phyloP scores from a whole-genome alignment of 192 early-diverging fungal genomes.

The Backusella liffmaniae region DNA sequence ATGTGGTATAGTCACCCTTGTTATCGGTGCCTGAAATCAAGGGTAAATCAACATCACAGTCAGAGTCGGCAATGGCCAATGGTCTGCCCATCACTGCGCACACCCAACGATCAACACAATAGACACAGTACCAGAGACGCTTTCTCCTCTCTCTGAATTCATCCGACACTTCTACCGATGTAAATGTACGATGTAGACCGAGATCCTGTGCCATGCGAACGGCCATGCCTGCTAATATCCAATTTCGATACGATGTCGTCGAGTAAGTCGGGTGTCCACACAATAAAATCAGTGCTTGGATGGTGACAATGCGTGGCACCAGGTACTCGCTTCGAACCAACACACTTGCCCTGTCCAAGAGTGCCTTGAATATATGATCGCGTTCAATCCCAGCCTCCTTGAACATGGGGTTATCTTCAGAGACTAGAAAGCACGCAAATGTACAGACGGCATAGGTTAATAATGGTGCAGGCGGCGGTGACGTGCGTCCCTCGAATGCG shows the following conservation, averaged over 20 bases:
- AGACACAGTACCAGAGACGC: conserved; percentile 74
- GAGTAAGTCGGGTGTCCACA: conserved; percentile 42
- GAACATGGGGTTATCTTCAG: conserved; percentile 13
- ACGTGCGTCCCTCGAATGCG: conserved; percentile 7
- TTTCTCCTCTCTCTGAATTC: conserved; percentile 57
- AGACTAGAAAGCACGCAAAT: conserved; percentile 17
- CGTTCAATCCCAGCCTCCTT: background rate
- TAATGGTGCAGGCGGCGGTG: conserved; percentile 4
- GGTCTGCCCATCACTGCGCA: conserved; percentile 39
- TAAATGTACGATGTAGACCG: conserved; percentile 70
- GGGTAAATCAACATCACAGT: conserved; percentile 36
- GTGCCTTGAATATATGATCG: background rate
- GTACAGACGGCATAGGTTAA: conserved; percentile 20
- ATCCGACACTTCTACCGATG: conserved; percentile 42
- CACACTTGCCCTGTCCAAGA: conserved; percentile 10
- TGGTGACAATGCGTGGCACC: conserved; percentile 45
- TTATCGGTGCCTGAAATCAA: background rate
- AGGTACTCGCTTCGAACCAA: conserved; percentile 59
- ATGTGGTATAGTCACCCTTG: conserved; percentile 12
- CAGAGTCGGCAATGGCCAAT: conserved; percentile 42
- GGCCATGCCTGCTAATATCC: conserved; percentile 48
- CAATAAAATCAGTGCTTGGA: conserved; percentile 64
- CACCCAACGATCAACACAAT: conserved; percentile 62
- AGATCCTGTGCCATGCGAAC: conserved; percentile 77
- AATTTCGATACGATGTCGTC: conserved; percentile 13